Percentiles rank a stretch among this genome's conserved stretches.
Evolutionary conservation across 164 flowering plant genomes (phyloP).

Genomic region (Aristolochia fimbriata): DNA sequence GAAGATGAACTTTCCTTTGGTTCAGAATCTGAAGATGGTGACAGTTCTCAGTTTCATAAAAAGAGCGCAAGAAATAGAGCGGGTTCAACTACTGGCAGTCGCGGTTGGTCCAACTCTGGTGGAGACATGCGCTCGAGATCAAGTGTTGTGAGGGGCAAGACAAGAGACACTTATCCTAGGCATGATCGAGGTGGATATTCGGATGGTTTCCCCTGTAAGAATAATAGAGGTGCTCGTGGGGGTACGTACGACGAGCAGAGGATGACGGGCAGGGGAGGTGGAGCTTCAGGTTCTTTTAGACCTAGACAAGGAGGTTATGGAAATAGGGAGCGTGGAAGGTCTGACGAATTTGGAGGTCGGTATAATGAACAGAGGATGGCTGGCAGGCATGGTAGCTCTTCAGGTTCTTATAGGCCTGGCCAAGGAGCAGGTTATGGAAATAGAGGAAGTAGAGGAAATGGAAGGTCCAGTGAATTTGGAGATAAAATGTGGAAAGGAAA

Average conservation of each 20-base stretch:
- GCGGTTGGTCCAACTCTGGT: slow-evolving; percentile 9
- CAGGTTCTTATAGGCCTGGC: slow-evolving; percentile 12
- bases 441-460: slow-evolving; percentile 11
- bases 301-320: slow-evolving; percentile 18
- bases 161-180: slow-evolving; percentile 15
- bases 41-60: slow-evolving; percentile 9
- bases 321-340: slow-evolving; percentile 22
- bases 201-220: slow-evolving; percentile 11
- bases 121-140: slow-evolving; percentile 11
- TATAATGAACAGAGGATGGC: slow-evolving; percentile 14
- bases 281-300: slow-evolving; percentile 8
- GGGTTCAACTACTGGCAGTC: slow-evolving; percentile 18
- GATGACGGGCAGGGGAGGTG: slow-evolving; percentile 8
- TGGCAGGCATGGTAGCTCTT: slow-evolving; percentile 8
- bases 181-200: slow-evolving; percentile 18
- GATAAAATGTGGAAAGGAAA: slow-evolving; percentile 12
- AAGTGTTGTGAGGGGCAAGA: slow-evolving; percentile 10
- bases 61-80: slow-evolving; percentile 20
- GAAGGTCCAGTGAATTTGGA: slow-evolving; percentile 2
- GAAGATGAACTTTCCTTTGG: slow-evolving; percentile 25
- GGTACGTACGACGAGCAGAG: slow-evolving; percentile 6
- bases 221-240: background rate
- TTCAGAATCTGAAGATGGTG: slow-evolving; percentile 36
- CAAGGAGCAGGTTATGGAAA: slow-evolving; percentile 15
- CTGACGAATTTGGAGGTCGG: slow-evolving; percentile 5